Conservation (phyloP, 768 basidiomycete genomes). For the Leucosporidium scottii region DNA sequence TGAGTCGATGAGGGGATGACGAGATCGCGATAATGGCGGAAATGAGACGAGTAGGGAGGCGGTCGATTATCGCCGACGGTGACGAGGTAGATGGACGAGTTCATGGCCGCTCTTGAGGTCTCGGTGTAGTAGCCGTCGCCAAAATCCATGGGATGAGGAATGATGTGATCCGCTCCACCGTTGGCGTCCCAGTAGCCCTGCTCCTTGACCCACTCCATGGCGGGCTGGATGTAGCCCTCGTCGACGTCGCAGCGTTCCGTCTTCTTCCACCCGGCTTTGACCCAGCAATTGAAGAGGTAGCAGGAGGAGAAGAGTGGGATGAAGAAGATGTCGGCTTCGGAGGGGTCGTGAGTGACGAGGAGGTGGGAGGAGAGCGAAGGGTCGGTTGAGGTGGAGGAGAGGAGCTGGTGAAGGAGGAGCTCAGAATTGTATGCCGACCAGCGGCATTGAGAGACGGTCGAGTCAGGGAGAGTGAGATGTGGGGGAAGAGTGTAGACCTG, state of each 20-base stretch:
- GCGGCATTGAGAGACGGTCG: constrained; percentile 16
- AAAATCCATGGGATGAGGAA: constrained; percentile 23
- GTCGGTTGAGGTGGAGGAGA: neutral
- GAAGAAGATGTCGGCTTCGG: constrained; percentile 20
- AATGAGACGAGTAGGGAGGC: neutral
- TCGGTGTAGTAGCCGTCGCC: constrained; percentile 24
- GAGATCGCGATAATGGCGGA: constrained; percentile 14
- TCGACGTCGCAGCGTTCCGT: constrained; percentile 18
- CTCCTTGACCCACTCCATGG: constrained; percentile 9
- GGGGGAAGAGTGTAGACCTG: constrained; percentile 24
- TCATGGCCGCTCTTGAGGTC: constrained; percentile 12
- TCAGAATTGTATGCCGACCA: constrained; percentile 29
- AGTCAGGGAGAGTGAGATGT: constrained; percentile 3
- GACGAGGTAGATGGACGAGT: constrained; percentile 24
- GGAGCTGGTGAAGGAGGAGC: constrained; percentile 14
- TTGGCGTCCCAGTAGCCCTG: constrained; percentile 11
- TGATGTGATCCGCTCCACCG: constrained; percentile 19
- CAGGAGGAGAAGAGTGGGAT: constrained; percentile 23
- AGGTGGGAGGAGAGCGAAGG: neutral
- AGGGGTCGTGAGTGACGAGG: constrained; percentile 10
- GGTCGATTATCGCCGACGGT: constrained; percentile 22
- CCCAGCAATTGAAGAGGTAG: constrained; percentile 28
- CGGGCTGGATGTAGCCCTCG: constrained; percentile 15
- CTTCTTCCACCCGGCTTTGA: constrained; percentile 18
- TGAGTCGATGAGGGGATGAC: constrained; percentile 25